Base-by-base conservation (phyloP, 208 protist genomes). In the Sergeia podlipaevii region DNA sequence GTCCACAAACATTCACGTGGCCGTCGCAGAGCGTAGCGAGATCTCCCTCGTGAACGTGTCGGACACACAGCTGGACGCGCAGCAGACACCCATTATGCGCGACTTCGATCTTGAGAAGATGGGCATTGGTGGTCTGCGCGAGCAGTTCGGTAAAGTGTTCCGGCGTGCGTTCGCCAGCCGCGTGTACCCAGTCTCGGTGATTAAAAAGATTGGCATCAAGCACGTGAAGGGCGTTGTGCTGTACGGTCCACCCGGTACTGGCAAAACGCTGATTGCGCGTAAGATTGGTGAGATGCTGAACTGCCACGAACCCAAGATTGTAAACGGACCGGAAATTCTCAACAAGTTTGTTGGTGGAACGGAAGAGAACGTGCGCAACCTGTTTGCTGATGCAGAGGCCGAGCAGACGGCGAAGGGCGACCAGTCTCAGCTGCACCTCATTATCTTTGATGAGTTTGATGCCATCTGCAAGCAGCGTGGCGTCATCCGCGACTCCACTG, bases 401-500 rank as follows among this genome's bases (percentile, higher is more conserved):
- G 98, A 99, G 66, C 65, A 85, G 52, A 67, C 82, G 2, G 74
- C 84, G 26, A 97, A 91, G 57, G 95, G 95, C 29, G 97, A 99
- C 33, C 88, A 97, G 39, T 97, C 85, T 15, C 77, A 97, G 32
- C 67, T 99, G 17, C 99, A 99, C 66, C 90, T 99, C 24, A 99
- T 99, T 65, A 99, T 99, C 60, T 98, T 99, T 56, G 99, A 99
- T 82, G 99, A 99, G 76, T 97, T 99, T 70, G 98, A 99, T 79
- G 97, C 98, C 32, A 99, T 99, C 65, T 99, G 97, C 73, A 98
- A 98, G 69, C 79, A 97, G 72, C 80, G 98, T 60, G 98, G 97
- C 34, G 82, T 80, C 3, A 68, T 80, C 6, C 70, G 77, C 15
- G 92, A 96, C 65, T 93, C 86, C 27, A 99, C 98, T 3, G 98